These are phyloP conservation scores for Chlorella sp. DNA, from an alignment of 139 green algal species.

Conservation along the genomic window DNA sequence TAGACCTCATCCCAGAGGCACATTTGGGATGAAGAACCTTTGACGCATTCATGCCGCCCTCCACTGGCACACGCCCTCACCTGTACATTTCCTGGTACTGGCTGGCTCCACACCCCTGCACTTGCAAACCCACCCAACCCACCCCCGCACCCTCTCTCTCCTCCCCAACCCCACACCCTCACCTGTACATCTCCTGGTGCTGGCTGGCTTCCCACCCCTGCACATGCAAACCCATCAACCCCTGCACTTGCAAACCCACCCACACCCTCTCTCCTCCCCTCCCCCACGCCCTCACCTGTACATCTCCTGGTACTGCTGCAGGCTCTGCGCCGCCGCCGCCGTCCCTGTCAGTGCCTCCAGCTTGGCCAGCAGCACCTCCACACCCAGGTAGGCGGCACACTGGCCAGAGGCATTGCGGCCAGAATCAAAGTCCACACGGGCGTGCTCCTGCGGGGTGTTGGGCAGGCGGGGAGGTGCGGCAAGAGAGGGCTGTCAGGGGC, in stretches of 20 bases:
- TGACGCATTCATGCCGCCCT: no score
- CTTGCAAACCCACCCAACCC: no score
- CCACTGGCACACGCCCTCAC: no score
- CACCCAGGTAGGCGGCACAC: slow-evolving; percentile 48
- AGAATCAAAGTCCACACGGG: slow-evolving; percentile 63
- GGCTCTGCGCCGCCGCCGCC: slow-evolving; percentile 28
- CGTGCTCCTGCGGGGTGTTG: background rate
- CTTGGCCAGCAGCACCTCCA: slow-evolving; percentile 64
- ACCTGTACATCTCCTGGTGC: background rate
- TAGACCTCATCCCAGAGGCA: no score
- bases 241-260: no score
- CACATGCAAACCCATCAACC: background rate
- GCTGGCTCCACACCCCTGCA: no score
- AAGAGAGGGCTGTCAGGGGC: background rate
- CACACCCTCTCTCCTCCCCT: background rate
- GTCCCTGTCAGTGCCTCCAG: slow-evolving; percentile 71
- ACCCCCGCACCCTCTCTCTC: no score
- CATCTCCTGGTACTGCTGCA: slow-evolving; percentile 37
- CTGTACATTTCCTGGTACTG: no score
- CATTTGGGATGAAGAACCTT: no score
- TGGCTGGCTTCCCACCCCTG: background rate
- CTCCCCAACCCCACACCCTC: no score
- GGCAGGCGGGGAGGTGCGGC: background rate
- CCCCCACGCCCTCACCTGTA: slow-evolving; percentile 43
- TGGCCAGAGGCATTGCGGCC: slow-evolving; percentile 30